phyloP scores from a whole-genome alignment of 805 yeast genomes.

The Monosporozyma servazzii region DNA sequence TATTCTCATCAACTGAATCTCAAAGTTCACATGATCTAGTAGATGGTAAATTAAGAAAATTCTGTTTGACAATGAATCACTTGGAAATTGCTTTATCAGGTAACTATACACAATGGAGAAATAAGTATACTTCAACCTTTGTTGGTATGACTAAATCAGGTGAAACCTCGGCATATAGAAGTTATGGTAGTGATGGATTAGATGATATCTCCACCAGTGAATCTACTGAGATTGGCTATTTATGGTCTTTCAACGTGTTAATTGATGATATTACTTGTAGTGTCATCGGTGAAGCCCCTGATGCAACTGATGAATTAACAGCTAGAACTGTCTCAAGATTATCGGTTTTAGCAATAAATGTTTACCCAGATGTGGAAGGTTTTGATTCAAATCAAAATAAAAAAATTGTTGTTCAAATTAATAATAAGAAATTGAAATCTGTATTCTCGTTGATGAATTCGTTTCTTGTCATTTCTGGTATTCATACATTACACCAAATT shows the following conservation, averaged over 20 bases:
- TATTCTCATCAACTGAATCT: slow-evolving; percentile 26
- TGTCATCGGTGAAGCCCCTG: slow-evolving; percentile 28
- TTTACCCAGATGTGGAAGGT: slow-evolving; percentile 21
- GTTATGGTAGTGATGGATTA: slow-evolving; percentile 10
- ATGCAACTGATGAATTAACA: slow-evolving; percentile 18
- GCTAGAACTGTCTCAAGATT: slow-evolving; percentile 29
- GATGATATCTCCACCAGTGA: slow-evolving; percentile 24
- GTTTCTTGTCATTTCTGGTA: slow-evolving; percentile 38
- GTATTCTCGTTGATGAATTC: slow-evolving; percentile 35
- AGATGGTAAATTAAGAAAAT: slow-evolving; percentile 32
- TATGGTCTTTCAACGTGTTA: slow-evolving; percentile 21
- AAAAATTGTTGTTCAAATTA: slow-evolving; percentile 19
- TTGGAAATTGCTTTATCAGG: slow-evolving; percentile 20
- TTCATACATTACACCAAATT: slow-evolving; percentile 37
- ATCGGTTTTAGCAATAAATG: slow-evolving; percentile 17
- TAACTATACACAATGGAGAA: slow-evolving; percentile 21
- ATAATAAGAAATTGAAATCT: slow-evolving; percentile 23
- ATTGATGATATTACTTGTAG: slow-evolving; percentile 20
- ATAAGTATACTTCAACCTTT: slow-evolving; percentile 12
- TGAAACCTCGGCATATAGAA: slow-evolving; percentile 6
- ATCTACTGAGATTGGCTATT: slow-evolving; percentile 27
- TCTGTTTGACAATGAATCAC: slow-evolving; percentile 21
- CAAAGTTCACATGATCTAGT: slow-evolving; percentile 35
- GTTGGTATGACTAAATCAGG: slow-evolving; percentile 16
- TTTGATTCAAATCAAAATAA: slow-evolving; percentile 15